A percentile compares a stretch with the other conserved stretches of the same genome.
Evolutionary conservation across 164 flowering plant genomes (phyloP).

Genomic region (Buxus sempervirens): DNA sequence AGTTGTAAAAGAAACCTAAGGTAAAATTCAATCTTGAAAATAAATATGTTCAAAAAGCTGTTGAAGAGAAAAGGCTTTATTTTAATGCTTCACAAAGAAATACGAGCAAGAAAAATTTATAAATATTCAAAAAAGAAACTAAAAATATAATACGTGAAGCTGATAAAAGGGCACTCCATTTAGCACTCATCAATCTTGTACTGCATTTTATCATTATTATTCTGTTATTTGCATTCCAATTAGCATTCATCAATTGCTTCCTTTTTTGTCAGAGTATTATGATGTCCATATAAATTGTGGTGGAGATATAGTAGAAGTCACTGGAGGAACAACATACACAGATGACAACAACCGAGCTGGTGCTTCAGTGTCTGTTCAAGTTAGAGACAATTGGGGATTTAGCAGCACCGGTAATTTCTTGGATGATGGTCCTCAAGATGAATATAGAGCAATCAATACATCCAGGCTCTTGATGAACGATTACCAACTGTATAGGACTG

Average conservation of each 20-base stretch:
- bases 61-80: no score
- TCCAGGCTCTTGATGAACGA: constrained; percentile 19
- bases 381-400: constrained; percentile 10
- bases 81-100: no score
- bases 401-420: constrained; percentile 65
- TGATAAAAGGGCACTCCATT: no score
- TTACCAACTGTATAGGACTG: constrained; percentile 31
- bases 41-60: no score
- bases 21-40: no score
- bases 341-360: constrained; percentile 25
- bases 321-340: constrained; percentile 24
- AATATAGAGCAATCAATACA: constrained; percentile 17
- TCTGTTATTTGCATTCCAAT: background rate
- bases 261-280: constrained; percentile 19
- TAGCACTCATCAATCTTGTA: no score
- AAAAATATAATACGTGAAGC: no score
- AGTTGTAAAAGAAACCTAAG: no score
- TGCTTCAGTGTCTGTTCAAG: constrained; percentile 24
- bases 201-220: no score
- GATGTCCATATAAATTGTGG: constrained; percentile 51
- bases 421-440: constrained; percentile 25
- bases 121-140: no score
- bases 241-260: background rate
- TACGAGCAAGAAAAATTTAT: no score
- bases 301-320: constrained; percentile 24